phyloP scores from a whole-genome alignment of 257 asterid species.

The Paraleonurus japonicus region DNA sequence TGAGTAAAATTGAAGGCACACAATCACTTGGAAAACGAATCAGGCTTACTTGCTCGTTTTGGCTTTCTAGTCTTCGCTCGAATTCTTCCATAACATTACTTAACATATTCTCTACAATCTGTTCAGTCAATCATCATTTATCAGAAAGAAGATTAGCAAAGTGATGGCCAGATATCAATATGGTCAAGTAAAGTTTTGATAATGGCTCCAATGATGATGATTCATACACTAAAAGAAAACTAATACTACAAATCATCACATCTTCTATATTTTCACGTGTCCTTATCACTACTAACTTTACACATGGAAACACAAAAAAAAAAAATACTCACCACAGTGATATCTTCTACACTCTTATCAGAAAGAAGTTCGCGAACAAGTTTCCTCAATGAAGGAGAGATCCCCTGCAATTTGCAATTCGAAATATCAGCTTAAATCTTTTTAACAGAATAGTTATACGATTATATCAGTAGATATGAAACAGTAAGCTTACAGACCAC shows the following conservation, averaged over 20 bases:
- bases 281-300: too few relatives aligned
- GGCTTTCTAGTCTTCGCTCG: slow-evolving; percentile 50
- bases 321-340: slow-evolving; percentile 84
- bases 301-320: not conserved
- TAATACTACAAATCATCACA: not conserved
- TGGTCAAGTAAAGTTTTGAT: not conserved
- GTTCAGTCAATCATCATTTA: slow-evolving; percentile 20
- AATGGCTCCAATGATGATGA: not conserved
- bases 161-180: not conserved
- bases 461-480: not conserved
- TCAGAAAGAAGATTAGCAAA: slow-evolving; percentile 24
- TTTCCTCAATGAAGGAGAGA: slow-evolving; percentile 43
- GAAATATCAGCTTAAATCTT: slow-evolving; percentile 17
- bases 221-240: not conserved
- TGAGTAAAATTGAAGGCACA: not conserved
- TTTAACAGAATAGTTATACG: not conserved
- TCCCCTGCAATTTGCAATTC: slow-evolving; percentile 43
- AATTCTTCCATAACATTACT: slow-evolving; percentile 75
- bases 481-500: slow-evolving; percentile 43
- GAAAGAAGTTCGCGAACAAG: slow-evolving; percentile 60
- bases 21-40: not conserved
- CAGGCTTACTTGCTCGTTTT: slow-evolving; percentile 52
- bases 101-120: slow-evolving; percentile 82
- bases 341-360: slow-evolving; percentile 71
- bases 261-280: not conserved